A percentile compares a stretch with the other conserved stretches of the same genome.
Conservation (phyloP, 2,329 filamentous ascomycete genomes). For the Ophiognomonia clavigignenti-juglandacearum region DNA sequence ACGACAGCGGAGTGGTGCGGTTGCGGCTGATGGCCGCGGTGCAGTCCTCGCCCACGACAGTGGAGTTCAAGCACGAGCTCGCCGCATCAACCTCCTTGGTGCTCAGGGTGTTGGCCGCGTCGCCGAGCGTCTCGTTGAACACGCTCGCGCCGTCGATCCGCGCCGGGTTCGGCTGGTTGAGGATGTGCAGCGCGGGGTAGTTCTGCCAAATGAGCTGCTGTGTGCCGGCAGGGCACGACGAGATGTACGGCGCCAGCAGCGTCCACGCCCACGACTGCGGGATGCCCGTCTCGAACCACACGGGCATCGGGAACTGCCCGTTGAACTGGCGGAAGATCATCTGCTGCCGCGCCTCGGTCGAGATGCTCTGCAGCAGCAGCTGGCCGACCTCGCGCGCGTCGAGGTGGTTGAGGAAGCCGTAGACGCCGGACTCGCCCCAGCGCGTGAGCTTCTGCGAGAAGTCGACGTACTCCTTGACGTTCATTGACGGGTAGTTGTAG, state of each 20-base stretch:
- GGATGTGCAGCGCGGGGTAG: conserved; percentile 65
- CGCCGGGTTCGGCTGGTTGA: conserved; percentile 73
- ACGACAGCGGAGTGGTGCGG: conserved; percentile 65
- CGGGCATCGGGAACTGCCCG: conserved; percentile 75
- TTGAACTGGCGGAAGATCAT: conserved; percentile 80
- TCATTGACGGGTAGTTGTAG: conserved; percentile 77
- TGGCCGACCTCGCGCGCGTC: conserved; percentile 70
- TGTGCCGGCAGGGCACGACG: conserved; percentile 65
- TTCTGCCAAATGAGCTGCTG: conserved; percentile 82
- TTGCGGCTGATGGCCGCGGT: conserved; percentile 63
- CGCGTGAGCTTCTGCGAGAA: conserved; percentile 84
- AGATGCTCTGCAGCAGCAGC: conserved; percentile 70
- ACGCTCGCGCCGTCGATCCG: conserved; percentile 59
- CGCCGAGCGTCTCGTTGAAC: conserved; percentile 59
- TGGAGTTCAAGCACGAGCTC: conserved; percentile 55
- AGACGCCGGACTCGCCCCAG: conserved; percentile 74
- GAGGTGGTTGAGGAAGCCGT: conserved; percentile 74
- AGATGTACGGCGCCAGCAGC: conserved; percentile 75
- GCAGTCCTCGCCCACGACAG: conserved; percentile 51
- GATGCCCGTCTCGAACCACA: conserved; percentile 75
- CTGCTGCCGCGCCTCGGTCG: conserved; percentile 77
- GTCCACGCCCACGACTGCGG: conserved; percentile 86
- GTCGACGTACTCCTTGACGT: conserved; percentile 72
- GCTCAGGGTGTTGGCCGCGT: conserved; percentile 50
- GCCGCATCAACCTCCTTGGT: conserved; percentile 37